Evolutionary conservation across 352 stramenopile species (phyloP), one percentile per base, ranked within the genome.

Genomic region (Salisapilia sapeloensis): DNA sequence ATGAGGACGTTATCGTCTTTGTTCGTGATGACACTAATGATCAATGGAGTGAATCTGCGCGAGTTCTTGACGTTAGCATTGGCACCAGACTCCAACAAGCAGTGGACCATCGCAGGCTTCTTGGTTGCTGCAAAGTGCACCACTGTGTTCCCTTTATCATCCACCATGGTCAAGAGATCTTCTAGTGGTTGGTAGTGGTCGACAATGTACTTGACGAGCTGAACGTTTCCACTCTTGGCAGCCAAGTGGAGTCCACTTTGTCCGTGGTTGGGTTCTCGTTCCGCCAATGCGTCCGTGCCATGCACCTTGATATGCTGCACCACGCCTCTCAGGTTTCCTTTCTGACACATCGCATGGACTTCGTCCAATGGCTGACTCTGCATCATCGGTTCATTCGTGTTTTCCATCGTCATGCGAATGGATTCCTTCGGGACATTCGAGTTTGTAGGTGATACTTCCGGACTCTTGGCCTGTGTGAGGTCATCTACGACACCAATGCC

Each of bases 21-120:
- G 24, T 70, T 81, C n/a, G 70, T 90, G 46, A 90, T 85, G 10
- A 90, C 65, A 21, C 70, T 80, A 35, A 90, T 90, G 41, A 90
- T 85, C 27, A 90, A 46, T 37, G 74, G 70, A 19, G 74, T 86
- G 24, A 86, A 66, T 47, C 81, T 83, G 31, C 74, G 74, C 21
- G 62, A 76, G 51, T 90, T 90, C 54, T 85, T 85, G 16, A 85
- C 63, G 38, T 85, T 90, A n/a, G 70, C 69, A 19, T 62, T 82
- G 8, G 62, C 70, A 0, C 74, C 74, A 13, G 48, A 62, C 44
- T 90, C 70, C n/a, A 90, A 44, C 29, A 90, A 35, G 36, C 82
- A 35, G 29, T 86, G 70, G 20, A 90, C 74, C 60, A 90, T 81
- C 16, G 63, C 64, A 1, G 74, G 67, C 9, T 59, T 82, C 62